Evolutionary conservation across 768 basidiomycete species (phyloP), one percentile per base, ranked within the genome.

Genomic region (Mycena maculata): DNA sequence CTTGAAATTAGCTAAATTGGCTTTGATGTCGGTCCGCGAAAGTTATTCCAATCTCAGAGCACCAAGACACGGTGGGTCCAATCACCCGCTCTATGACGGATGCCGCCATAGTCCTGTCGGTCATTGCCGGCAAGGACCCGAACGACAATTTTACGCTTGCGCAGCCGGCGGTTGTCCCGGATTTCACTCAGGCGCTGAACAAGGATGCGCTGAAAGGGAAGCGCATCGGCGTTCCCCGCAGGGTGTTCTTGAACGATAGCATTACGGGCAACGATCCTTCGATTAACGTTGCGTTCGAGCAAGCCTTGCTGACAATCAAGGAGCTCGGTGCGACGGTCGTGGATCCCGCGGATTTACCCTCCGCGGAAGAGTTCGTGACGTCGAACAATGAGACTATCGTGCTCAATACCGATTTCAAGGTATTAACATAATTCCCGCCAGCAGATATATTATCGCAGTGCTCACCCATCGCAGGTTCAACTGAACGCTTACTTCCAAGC

Each of bases 311-410:
- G 16, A 79, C 77, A 0, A 75, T 87, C 13, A 72, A 76, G 38
- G 66, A 67, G 4, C 76, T 87, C 2, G 86, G 86, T 2, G 85
- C 85, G 1, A 82, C 84, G 1, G 79, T 92, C 5, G 80, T 91
- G 9, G 90, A 92, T 71, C 88, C 89, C 1, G 86, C 88, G 1
- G 87, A 90, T 63, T 76, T 91, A 18, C 85, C 88, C 0, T 85
- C 85, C 28, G 86, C 85, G 3, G 80, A 83, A 1, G 87, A 87
- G 58, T 82, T 88, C 13, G 70, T 81, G 22, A 65, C 70, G 3
- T 85, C 85, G 0, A 82, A 83, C 16, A 87, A 88, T 60, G 88
- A 91, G 73, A 85, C 80, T 0, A 74, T 87, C 18, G 89, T 90
- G 3, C 67, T 88, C n/a, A 70, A 79, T 13, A 77, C 80, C 0